Percentiles rank a stretch among this genome's conserved stretches.
These are phyloP conservation scores for Sarocladium kiliense DNA, from an alignment of 2,329 filamentous ascomycete genomes.

Conservation along the genomic window DNA sequence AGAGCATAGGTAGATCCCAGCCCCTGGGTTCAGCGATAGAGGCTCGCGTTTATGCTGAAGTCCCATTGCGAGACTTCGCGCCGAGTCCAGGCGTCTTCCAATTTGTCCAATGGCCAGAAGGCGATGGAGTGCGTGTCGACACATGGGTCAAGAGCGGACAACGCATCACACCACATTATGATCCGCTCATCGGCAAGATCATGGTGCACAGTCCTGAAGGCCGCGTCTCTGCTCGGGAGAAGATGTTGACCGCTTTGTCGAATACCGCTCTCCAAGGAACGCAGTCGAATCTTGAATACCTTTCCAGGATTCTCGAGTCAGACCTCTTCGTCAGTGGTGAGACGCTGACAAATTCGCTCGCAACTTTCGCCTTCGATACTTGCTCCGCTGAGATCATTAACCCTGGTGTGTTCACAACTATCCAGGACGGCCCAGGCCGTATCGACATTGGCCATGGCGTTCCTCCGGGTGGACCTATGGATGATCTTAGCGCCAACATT, in stretches of 20 bases:
- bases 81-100: slow-evolving; percentile 56
- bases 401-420: slow-evolving; percentile 50
- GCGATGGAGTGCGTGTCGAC: slow-evolving; percentile 48
- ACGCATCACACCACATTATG: slow-evolving; percentile 50
- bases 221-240: slow-evolving; percentile 33
- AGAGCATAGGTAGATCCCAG: slow-evolving; percentile 2
- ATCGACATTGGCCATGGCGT: slow-evolving; percentile 52
- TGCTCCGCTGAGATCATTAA: slow-evolving; percentile 50
- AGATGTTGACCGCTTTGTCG: slow-evolving; percentile 37
- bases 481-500: slow-evolving; percentile 50
- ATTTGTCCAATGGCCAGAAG: slow-evolving; percentile 46
- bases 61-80: slow-evolving; percentile 50
- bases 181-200: slow-evolving; percentile 52
- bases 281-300: slow-evolving; percentile 51
- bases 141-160: slow-evolving; percentile 57
- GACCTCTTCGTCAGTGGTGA: slow-evolving; percentile 39
- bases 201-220: slow-evolving; percentile 42
- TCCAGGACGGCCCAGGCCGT: slow-evolving; percentile 56
- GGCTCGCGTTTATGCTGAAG: slow-evolving; percentile 35
- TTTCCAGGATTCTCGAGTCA: slow-evolving; percentile 43
- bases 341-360: slow-evolving; percentile 53
- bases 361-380: slow-evolving; percentile 41
- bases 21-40: slow-evolving; percentile 28
- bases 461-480: slow-evolving; percentile 57
- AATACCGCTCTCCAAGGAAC: slow-evolving; percentile 39